Percentiles rank a stretch among this genome's conserved stretches.
phyloP scores from a whole-genome alignment of 192 early-diverging fungal genomes.

The Backusella mclennaniae region DNA sequence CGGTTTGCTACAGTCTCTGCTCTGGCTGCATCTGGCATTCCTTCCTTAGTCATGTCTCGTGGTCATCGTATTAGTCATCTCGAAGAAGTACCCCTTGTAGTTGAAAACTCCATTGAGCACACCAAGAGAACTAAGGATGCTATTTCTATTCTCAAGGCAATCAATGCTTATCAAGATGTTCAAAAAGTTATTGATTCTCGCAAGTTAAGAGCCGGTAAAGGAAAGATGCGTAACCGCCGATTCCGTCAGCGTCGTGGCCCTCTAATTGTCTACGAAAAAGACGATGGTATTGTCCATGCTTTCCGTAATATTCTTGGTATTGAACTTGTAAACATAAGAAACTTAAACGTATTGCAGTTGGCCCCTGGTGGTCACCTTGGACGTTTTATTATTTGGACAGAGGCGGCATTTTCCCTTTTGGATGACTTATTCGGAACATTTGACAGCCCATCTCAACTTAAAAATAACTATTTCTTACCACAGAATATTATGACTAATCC shows the following conservation, averaged over 20 bases:
- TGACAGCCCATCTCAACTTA: conserved; percentile 73
- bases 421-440: conserved; percentile 92
- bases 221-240: conserved; percentile 96
- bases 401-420: conserved; percentile 87
- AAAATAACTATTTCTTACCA: conserved; percentile 89
- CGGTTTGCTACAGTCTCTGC: conserved; percentile 96
- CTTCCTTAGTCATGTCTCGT: conserved; percentile 91
- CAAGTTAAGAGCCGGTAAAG: conserved; percentile 95
- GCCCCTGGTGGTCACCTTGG: conserved; percentile 99
- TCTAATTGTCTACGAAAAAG: conserved; percentile 92
- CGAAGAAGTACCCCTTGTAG: conserved; percentile 92
- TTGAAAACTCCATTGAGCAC: conserved; percentile 76
- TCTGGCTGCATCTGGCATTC: conserved; percentile 90
- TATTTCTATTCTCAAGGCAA: conserved; percentile 82
- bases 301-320: conserved; percentile 99
- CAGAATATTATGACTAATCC: conserved; percentile 83
- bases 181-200: conserved; percentile 93
- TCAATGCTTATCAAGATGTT: conserved; percentile 94
- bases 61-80: conserved; percentile 95
- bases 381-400: conserved; percentile 99
- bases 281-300: conserved; percentile 90
- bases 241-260: conserved; percentile 96
- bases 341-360: conserved; percentile 96
- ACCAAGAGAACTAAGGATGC: conserved; percentile 93
- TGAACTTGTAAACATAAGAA: conserved; percentile 86